Percentiles rank a stretch among this genome's conserved stretches.
Evolutionary conservation across 192 early-diverging fungal genomes (phyloP).

Genomic region (Dispira simplex): DNA sequence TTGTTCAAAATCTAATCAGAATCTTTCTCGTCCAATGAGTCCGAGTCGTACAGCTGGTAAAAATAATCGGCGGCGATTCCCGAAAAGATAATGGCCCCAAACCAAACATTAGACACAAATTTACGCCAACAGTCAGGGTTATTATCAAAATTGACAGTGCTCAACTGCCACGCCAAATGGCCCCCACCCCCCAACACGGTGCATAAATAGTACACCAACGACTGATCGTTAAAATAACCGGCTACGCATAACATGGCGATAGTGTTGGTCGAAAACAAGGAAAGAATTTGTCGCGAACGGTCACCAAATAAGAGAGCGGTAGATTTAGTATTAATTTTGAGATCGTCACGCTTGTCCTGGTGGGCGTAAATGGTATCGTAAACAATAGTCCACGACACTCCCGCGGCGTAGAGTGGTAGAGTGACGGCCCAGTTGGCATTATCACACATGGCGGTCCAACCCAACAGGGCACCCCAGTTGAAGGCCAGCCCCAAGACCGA

Average conservation of each 20-base stretch:
- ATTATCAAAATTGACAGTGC: slow-evolving; percentile 47
- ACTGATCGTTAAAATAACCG: slow-evolving; percentile 69
- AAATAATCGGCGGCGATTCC: slow-evolving; percentile 53
- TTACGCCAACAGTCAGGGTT: slow-evolving; percentile 50
- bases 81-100: slow-evolving; percentile 58
- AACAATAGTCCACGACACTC: slow-evolving; percentile 83
- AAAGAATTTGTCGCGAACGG: slow-evolving; percentile 45
- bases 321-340: slow-evolving; percentile 74
- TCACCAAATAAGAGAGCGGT: slow-evolving; percentile 79
- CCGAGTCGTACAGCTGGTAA: too few relatives aligned
- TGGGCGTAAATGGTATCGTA: slow-evolving; percentile 98
- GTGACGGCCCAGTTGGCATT: slow-evolving; percentile 46
- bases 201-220: slow-evolving; percentile 50
- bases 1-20: too few relatives aligned
- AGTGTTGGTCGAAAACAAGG: slow-evolving; percentile 52
- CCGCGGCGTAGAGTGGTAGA: slow-evolving; percentile 70
- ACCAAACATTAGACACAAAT: slow-evolving; percentile 67
- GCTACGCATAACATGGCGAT: slow-evolving; percentile 49
- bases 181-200: slow-evolving; percentile 53
- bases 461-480: slow-evolving; percentile 87
- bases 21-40: too few relatives aligned
- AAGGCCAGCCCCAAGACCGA: slow-evolving; percentile 75
- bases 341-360: slow-evolving; percentile 89
- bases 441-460: slow-evolving; percentile 69
- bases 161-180: slow-evolving; percentile 74